Evolutionary conservation across 495 filamentous ascomycete genomes (phyloP).

Genomic region (Neurospora sp.): DNA sequence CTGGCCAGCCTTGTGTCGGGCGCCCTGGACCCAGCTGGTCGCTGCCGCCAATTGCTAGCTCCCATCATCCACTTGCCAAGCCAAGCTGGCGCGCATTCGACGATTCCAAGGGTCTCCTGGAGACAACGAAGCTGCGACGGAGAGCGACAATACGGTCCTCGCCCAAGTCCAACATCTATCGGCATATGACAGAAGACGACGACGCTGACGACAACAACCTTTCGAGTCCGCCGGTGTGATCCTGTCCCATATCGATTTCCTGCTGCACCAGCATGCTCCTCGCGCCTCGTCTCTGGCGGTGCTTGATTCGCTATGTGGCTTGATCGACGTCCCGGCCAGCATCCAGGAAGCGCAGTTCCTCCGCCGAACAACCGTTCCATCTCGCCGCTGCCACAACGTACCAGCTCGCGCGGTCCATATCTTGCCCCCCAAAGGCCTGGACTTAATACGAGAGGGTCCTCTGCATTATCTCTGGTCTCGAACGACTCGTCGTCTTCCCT

Average conservation of each 20-base stretch:
- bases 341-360: conserved; percentile 44
- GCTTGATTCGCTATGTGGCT: conserved; percentile 59
- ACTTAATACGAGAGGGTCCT: conserved; percentile 47
- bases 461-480: conserved; percentile 50
- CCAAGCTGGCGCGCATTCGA: neutral
- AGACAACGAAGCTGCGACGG: neutral
- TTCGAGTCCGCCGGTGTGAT: neutral
- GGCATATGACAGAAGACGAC: neutral
- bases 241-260: neutral
- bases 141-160: neutral
- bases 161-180: neutral
- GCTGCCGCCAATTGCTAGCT: neutral
- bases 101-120: neutral
- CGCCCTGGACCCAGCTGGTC: neutral
- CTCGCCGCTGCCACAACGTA: conserved; percentile 55
- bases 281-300: neutral
- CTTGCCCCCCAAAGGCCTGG: conserved; percentile 47
- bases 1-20: neutral
- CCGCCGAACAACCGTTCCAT: conserved; percentile 50
- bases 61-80: neutral
- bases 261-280: neutral
- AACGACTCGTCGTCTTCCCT: conserved; percentile 68
- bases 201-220: neutral
- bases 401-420: conserved; percentile 45
- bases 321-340: conserved; percentile 70